Evolutionary conservation across 495 filamentous ascomycete species (phyloP).

Genomic region (Penicillium paxilli): DNA sequence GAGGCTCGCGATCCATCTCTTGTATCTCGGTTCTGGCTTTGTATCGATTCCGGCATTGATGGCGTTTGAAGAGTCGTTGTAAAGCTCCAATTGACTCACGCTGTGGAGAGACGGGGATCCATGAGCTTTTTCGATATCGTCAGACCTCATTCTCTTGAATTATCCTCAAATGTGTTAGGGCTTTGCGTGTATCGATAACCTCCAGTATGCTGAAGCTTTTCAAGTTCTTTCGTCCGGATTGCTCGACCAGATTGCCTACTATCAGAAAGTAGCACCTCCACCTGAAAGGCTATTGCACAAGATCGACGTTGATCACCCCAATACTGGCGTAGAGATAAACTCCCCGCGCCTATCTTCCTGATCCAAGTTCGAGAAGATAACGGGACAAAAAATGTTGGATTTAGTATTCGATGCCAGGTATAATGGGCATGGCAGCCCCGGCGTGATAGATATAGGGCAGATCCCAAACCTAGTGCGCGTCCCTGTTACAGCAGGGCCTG

Average conservation of each 20-base stretch:
- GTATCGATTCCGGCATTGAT: conserved; percentile 7
- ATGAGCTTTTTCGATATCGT: conserved; percentile 25
- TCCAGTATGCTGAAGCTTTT: too few species aligned
- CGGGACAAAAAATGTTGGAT: background rate
- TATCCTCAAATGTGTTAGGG: background rate
- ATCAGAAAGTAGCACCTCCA: background rate
- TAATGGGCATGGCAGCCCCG: conserved; percentile 1
- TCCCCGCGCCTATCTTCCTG: background rate
- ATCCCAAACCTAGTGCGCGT: background rate
- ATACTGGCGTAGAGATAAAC: background rate
- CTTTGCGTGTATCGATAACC: too few species aligned
- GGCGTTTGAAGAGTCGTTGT: conserved; percentile 17
- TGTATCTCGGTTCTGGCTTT: conserved; percentile 21
- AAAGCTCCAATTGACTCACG: conserved; percentile 16
- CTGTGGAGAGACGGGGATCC: conserved; percentile 17
- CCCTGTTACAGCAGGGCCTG: conserved; percentile 10
- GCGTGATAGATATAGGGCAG: conserved; percentile 26
- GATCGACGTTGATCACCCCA: background rate
- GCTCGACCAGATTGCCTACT: background rate
- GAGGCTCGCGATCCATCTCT: conserved; percentile 37
- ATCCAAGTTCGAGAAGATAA: background rate
- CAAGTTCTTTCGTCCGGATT: too few species aligned
- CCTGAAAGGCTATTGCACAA: background rate
- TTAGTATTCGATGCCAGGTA: background rate
- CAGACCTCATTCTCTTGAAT: conserved; percentile 11